Conservation (phyloP, 345 rosid genomes). For the Populus tremula region DNA sequence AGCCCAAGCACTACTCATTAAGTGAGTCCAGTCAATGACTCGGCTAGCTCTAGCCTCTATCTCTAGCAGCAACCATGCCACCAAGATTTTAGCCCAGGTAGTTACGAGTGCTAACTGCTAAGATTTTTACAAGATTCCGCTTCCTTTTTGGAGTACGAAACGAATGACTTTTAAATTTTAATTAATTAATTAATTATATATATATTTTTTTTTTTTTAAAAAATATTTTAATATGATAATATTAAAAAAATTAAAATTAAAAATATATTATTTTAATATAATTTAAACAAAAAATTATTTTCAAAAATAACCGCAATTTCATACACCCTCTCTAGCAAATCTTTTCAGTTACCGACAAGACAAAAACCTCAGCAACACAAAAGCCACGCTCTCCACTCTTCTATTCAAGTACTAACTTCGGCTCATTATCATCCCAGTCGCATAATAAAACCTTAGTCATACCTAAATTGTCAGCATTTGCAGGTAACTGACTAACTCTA, state of each 20-base stretch:
- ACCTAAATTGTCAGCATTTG: background rate
- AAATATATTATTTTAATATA: too few species aligned
- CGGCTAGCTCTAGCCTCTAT: background rate
- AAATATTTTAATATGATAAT: too few species aligned
- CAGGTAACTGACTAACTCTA: background rate
- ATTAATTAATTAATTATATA: too few species aligned
- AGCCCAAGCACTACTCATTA: background rate
- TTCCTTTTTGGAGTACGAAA: too few species aligned
- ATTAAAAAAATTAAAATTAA: too few species aligned
- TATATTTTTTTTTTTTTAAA: too few species aligned
- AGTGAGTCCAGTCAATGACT: background rate
- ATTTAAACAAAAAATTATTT: too few species aligned
- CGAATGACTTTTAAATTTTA: too few species aligned
- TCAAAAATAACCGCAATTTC: too few species aligned
- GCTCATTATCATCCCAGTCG: background rate
- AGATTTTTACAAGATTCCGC: too few species aligned
- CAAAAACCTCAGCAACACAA: background rate
- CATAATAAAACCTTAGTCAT: background rate
- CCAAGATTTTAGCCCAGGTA: background rate
- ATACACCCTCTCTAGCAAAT: background rate
- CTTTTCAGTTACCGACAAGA: background rate
- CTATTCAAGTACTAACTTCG: too few species aligned
- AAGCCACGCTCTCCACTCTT: background rate
- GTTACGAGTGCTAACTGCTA: background rate
- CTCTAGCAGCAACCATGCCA: background rate